Conservation (phyloP, 371 early-diverging fungal species). For the Lichtheimia ornata region DNA sequence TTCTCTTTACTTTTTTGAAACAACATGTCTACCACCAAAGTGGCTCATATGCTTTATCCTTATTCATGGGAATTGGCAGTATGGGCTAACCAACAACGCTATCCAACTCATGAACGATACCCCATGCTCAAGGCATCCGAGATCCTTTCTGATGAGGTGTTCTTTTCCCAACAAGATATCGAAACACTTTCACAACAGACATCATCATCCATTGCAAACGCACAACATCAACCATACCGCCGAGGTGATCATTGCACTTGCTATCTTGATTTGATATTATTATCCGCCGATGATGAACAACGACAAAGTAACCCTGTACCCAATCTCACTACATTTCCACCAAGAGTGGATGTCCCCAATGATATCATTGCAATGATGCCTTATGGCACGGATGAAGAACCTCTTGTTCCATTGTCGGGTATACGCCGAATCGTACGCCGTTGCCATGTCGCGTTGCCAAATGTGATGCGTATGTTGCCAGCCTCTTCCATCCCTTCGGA, state of each 20-base stretch:
- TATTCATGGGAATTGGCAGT: slow-evolving; percentile 22
- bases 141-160: slow-evolving; percentile 17
- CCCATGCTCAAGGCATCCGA: slow-evolving; percentile 19
- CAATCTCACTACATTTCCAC: too few relatives aligned
- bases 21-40: slow-evolving; percentile 18
- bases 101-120: slow-evolving; percentile 17
- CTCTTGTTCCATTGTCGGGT: slow-evolving; percentile 13
- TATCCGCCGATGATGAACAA: too few relatives aligned
- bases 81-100: slow-evolving; percentile 20
- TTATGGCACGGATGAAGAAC: too few relatives aligned
- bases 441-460: slow-evolving; percentile 11
- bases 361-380: too few relatives aligned
- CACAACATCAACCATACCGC: too few relatives aligned
- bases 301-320: too few relatives aligned
- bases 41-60: slow-evolving; percentile 16
- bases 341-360: too few relatives aligned
- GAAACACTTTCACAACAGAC: neutral
- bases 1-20: too few relatives aligned
- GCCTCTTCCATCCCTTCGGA: neutral
- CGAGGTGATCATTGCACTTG: too few relatives aligned
- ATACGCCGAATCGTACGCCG: slow-evolving; percentile 20
- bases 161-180: slow-evolving; percentile 10
- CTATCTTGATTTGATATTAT: too few relatives aligned
- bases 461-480: neutral
- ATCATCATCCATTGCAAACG: too few relatives aligned